Base-by-base conservation (phyloP, 306 rosid genomes). In the Vigna mungo region DNA sequence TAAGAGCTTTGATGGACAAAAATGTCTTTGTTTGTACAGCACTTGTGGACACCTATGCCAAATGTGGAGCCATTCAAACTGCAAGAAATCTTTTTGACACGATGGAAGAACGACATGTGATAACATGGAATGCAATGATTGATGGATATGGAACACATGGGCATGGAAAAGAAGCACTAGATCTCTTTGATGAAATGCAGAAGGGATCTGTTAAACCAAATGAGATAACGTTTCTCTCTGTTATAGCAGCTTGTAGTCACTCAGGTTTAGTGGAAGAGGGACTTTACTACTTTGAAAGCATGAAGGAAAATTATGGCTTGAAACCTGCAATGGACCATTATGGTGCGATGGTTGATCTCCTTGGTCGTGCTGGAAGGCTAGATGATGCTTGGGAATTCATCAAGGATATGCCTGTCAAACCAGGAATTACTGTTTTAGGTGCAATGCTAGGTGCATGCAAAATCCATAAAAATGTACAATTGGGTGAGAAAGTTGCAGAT, bases 111-210 rank as follows among this genome's bases (percentile, higher is more conserved):
- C 88, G 90, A 47, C 96, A 92, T 66, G 96, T 90, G 78, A 92
- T 85, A 72, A 92, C 96, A 39, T 92, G 97, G 98, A 94, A 94
- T 76, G 85, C 94, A 12, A 94, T 94, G 97, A 92, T 94, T 16
- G 97, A 94, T 75, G 97, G 93, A 58, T 94, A 90, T 64, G 98
- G 98, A 30, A 90, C 98, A 44, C 92, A 94, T 13, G 98, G 98
- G 25, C 90, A 82, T 12, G 98, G 97, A 68, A 86, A 49, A 71
- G 83, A 74, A 55, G 94, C 94, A 43, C 25, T 87, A 4, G 86
- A 89, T 71, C 88, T 94, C 81, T 94, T 94, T 44, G 46, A 59
- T 12, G 77, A 88, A 68, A 94, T 94, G 98, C 82, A 21, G 73
- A 84, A 66, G 72, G 92, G 89, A 55, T 7, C 63, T 20, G 9